These are phyloP conservation scores for Tubosaeta sp. DNA, from an alignment of 768 basidiomycete genomes.

Conservation along the genomic window DNA sequence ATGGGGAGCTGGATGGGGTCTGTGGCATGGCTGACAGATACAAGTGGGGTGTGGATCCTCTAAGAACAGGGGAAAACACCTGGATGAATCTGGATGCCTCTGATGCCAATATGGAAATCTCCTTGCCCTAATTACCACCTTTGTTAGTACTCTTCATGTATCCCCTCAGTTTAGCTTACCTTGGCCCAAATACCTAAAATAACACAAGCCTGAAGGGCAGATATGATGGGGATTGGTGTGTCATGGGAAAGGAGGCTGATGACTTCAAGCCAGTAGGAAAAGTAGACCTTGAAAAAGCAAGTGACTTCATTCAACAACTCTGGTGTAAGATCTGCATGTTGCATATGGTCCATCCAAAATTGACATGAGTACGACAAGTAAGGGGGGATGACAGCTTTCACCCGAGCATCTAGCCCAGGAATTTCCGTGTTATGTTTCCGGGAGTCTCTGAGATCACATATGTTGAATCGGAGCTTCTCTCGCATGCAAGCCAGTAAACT, in stretches of 20 bases:
- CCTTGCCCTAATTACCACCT: not conserved
- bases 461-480: not conserved
- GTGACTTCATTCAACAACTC: not conserved
- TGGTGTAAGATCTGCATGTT: not conserved
- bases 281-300: not conserved
- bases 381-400: not conserved
- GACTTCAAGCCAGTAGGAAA: not conserved
- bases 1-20: not conserved
- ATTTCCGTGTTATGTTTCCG: not conserved
- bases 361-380: not conserved
- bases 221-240: not conserved
- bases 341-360: not conserved
- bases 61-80: not conserved
- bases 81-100: not conserved
- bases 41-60: not conserved
- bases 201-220: slow-evolving; percentile 1
- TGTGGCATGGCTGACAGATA: slow-evolving; percentile 3
- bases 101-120: slow-evolving; percentile 1
- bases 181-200: slow-evolving; percentile 1
- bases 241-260: not conserved
- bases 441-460: not conserved
- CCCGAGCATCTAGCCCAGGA: not conserved
- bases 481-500: not conserved
- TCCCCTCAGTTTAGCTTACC: not conserved
- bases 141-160: not conserved